Evolutionary conservation across 106 monocot species (phyloP).

Genomic region (Hemerocallis citrina): DNA sequence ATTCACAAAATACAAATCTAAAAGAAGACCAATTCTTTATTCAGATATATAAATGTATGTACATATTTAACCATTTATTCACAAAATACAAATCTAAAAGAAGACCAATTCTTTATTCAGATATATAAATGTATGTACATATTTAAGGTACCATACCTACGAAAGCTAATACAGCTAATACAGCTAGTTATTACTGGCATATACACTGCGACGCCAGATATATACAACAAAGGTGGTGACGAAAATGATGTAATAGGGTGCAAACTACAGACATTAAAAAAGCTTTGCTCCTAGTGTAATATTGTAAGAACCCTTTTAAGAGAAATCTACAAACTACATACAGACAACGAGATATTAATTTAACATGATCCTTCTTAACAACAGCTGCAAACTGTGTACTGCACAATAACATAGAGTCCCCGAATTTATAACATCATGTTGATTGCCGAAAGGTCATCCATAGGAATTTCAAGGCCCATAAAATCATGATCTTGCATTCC

Average conservation of each 20-base stretch:
- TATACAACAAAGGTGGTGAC: neutral
- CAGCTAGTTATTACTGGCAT: too few relatives aligned
- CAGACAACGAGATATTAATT: neutral
- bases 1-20: too few relatives aligned
- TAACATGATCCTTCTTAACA: neutral
- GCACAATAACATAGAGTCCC: too few relatives aligned
- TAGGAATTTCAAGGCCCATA: conserved; percentile 44
- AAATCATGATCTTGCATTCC: conserved; percentile 33
- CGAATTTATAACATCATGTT: conserved; percentile 25
- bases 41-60: conserved; percentile 15
- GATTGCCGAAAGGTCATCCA: conserved; percentile 50
- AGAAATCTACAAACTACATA: conserved; percentile 13
- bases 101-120: conserved; percentile 2
- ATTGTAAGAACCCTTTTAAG: conserved; percentile 6
- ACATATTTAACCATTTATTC: too few relatives aligned
- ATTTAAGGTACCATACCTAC: neutral
- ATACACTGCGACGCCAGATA: neutral
- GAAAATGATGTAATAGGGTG: neutral
- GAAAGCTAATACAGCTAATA: conserved; percentile 7
- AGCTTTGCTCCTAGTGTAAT: neutral
- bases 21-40: neutral
- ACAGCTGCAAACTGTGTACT: conserved; percentile 1
- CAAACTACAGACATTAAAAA: conserved; percentile 2
- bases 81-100: too few relatives aligned
- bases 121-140: conserved; percentile 15